A percentile compares a stretch with the other conserved stretches of the same genome.
Evolutionary conservation across 2,329 filamentous ascomycete species (phyloP).

Genomic region (Cladobotryum mycophilum): DNA sequence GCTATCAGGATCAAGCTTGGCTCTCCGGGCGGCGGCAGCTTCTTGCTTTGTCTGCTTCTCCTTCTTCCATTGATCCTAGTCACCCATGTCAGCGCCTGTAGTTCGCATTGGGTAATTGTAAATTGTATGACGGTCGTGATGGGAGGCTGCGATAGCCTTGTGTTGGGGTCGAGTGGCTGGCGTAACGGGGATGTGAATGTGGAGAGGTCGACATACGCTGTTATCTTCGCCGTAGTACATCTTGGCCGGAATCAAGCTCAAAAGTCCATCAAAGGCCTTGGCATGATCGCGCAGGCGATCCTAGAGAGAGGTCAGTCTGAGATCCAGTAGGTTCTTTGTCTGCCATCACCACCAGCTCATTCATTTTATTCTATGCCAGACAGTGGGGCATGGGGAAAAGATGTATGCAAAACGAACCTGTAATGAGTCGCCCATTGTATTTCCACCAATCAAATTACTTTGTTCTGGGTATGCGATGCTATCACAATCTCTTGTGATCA

Average conservation of each 20-base stretch:
- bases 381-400: slow-evolving; percentile 22
- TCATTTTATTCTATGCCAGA: neutral
- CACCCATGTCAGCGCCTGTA: neutral
- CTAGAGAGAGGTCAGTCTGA: slow-evolving; percentile 28
- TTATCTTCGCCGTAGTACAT: slow-evolving; percentile 85
- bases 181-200: neutral
- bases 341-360: neutral
- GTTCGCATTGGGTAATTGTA: neutral
- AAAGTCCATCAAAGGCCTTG: slow-evolving; percentile 76
- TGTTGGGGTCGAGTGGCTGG: too few relatives aligned
- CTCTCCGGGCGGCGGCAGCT: slow-evolving; percentile 72
- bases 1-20: slow-evolving; percentile 87
- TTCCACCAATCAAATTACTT: too few relatives aligned
- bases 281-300: slow-evolving; percentile 54
- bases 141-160: too few relatives aligned
- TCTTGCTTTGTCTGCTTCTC: slow-evolving; percentile 95
- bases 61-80: slow-evolving; percentile 81
- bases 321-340: neutral
- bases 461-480: too few relatives aligned
- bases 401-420: slow-evolving; percentile 35
- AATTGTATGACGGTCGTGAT: too few relatives aligned
- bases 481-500: too few relatives aligned
- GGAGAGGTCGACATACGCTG: slow-evolving; percentile 54
- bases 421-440: slow-evolving; percentile 38
- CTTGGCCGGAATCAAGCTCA: slow-evolving; percentile 84